Percentiles rank a stretch among this genome's conserved stretches.
Conservation (phyloP, 192 early-diverging fungal species). For the Obelidium mucronatum region DNA sequence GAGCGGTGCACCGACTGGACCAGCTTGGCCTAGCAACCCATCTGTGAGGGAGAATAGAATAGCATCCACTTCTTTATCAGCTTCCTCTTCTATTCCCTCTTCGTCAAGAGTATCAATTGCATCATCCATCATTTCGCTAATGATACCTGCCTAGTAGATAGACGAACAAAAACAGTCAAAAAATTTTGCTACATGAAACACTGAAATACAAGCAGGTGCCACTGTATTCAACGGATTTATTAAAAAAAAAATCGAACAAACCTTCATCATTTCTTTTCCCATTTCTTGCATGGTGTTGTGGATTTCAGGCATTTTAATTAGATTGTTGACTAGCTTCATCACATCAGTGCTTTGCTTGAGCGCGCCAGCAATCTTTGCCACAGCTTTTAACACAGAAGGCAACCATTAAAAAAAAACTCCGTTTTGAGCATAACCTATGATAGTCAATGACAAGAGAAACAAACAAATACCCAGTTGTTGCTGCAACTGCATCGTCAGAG, state of each 20-base stretch:
- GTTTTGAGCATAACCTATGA: neutral
- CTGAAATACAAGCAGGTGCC: no score
- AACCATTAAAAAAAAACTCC: neutral
- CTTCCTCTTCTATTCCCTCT: slow-evolving; percentile 91
- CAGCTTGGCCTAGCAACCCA: slow-evolving; percentile 74
- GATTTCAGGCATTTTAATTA: slow-evolving; percentile 88
- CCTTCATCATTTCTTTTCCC: slow-evolving; percentile 96
- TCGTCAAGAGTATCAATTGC: slow-evolving; percentile 88
- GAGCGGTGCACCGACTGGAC: slow-evolving; percentile 62
- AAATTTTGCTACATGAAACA: no score
- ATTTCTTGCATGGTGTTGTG: slow-evolving; percentile 87
- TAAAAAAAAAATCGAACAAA: slow-evolving; percentile 32
- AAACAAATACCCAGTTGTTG: slow-evolving; percentile 76
- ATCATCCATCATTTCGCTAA: slow-evolving; percentile 95
- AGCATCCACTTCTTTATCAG: slow-evolving; percentile 91
- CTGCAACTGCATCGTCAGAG: slow-evolving; percentile 87
- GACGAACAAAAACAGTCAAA: no score
- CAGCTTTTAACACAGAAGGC: slow-evolving; percentile 69
- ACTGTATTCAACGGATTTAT: no score
- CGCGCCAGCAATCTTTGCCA: slow-evolving; percentile 85
- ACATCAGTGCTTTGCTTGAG: slow-evolving; percentile 88
- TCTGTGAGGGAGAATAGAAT: slow-evolving; percentile 90
- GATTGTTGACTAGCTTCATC: slow-evolving; percentile 89
- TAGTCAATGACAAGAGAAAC: neutral
- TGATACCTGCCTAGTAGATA: slow-evolving; percentile 82